These are phyloP conservation scores for Scenedesmus sp. DNA, from an alignment of 163 green algal genomes.

Conservation along the genomic window DNA sequence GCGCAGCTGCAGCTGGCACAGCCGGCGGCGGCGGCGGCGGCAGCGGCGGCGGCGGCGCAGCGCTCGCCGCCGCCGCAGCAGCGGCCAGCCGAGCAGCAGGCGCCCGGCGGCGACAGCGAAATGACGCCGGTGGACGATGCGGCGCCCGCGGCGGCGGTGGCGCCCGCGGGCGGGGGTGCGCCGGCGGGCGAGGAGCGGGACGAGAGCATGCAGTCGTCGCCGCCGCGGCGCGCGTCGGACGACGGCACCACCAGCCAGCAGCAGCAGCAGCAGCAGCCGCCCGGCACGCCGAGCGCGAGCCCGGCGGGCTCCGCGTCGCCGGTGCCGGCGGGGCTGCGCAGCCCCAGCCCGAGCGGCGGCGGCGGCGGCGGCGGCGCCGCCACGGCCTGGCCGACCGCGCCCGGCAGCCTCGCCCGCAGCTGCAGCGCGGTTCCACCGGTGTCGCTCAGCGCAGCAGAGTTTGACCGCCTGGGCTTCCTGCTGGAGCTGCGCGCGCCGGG, in stretches of 20 bases:
- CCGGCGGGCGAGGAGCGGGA: background rate
- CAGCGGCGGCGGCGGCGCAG: background rate
- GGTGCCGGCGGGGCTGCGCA: background rate
- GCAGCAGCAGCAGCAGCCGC: background rate
- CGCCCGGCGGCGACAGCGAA: conserved; percentile 3
- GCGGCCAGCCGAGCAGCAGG: conserved; percentile 41
- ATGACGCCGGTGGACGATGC: conserved; percentile 6
- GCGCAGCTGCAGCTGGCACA: conserved; percentile 24
- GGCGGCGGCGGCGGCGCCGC: conserved; percentile 1
- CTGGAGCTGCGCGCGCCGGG: conserved; percentile 46
- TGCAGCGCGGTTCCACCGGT: conserved; percentile 6
- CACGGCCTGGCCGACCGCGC: background rate
- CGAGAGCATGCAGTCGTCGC: conserved; percentile 22
- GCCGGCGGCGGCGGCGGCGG: background rate
- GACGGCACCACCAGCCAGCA: background rate
- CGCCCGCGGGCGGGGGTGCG: background rate
- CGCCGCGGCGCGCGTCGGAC: background rate
- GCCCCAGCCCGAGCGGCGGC: conserved; percentile 12
- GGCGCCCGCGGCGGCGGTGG: background rate
- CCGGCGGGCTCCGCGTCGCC: no score
- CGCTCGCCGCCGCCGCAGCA: conserved; percentile 14
- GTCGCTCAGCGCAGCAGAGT: conserved; percentile 51
- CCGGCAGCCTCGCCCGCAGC: conserved; percentile 4
- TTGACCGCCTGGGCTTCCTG: conserved; percentile 68
- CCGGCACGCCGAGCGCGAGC: no score